Evolutionary conservation across 2,329 filamentous ascomycete genomes (phyloP).

Genomic region (Microcyclospora pomicola): DNA sequence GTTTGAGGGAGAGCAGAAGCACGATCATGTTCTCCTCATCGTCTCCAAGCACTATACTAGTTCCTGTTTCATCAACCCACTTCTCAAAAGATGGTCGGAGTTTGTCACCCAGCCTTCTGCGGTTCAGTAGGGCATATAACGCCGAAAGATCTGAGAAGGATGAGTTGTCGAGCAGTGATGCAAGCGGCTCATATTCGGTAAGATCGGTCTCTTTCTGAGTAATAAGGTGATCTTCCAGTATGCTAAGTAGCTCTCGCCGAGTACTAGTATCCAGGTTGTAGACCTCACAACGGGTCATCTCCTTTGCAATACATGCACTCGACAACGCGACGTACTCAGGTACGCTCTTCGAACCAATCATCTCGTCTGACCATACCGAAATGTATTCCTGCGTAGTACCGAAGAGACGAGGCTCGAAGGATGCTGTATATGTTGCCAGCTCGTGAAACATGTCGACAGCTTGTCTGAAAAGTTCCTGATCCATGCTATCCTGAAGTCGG

Average conservation of each 20-base stretch:
- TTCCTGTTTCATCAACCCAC: constrained; percentile 66
- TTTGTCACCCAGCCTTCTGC: constrained; percentile 55
- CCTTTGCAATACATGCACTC: constrained; percentile 53
- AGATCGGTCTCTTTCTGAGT: constrained; percentile 44
- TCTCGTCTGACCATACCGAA: constrained; percentile 51
- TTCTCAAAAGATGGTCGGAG: constrained; percentile 61
- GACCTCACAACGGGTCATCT: constrained; percentile 62
- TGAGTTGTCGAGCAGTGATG: constrained; percentile 57
- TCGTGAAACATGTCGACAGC: constrained; percentile 72
- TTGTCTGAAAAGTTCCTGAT: constrained; percentile 54
- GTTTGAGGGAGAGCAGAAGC: constrained; percentile 66
- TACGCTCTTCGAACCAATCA: constrained; percentile 47
- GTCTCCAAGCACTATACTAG: constrained; percentile 61
- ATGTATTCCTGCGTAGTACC: constrained; percentile 55
- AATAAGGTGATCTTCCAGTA: constrained; percentile 61
- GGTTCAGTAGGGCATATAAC: constrained; percentile 63
- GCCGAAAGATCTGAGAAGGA: constrained; percentile 57
- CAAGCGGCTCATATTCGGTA: constrained; percentile 41
- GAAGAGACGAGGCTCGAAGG: constrained; percentile 68
- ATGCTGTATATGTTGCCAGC: constrained; percentile 63
- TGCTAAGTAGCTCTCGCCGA: constrained; percentile 57
- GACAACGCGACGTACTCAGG: constrained; percentile 63
- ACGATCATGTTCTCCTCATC: constrained; percentile 76
- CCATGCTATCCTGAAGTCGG: constrained; percentile 41
- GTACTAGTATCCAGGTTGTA: constrained; percentile 77